phyloP scores from a whole-genome alignment of 345 rosid genomes.

The Raphanus raphanistrum region DNA sequence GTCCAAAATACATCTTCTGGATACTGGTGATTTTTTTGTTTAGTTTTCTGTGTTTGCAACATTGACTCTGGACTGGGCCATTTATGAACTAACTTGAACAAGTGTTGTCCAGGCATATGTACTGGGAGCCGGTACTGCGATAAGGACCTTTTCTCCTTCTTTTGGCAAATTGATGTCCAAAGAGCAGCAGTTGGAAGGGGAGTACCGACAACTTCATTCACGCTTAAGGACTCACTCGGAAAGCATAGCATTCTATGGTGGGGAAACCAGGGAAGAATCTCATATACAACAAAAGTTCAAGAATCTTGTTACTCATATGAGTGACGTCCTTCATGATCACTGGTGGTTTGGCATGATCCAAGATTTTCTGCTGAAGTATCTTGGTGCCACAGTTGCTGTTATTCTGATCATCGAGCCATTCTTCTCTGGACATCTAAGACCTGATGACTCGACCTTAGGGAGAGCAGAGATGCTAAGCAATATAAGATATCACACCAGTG shows the following conservation, averaged over 20 bases:
- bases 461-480: conserved; percentile 98
- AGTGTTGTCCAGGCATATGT: conserved; percentile 73
- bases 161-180: conserved; percentile 89
- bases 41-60: not conserved
- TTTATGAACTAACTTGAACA: conserved; percentile 25
- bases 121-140: conserved; percentile 80
- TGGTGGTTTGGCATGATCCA: conserved; percentile 99
- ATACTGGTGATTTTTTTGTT: conserved; percentile 65
- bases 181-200: conserved; percentile 99
- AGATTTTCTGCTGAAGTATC: conserved; percentile 92
- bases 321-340: conserved; percentile 79
- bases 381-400: conserved; percentile 95
- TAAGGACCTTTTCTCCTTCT: conserved; percentile 90
- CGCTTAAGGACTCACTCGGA: conserved; percentile 97
- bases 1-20: conserved; percentile 95
- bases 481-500: conserved; percentile 97
- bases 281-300: conserved; percentile 86
- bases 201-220: conserved; percentile 92
- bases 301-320: conserved; percentile 71
- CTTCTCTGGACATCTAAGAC: conserved; percentile 87
- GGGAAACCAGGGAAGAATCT: conserved; percentile 86
- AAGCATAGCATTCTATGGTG: conserved; percentile 97
- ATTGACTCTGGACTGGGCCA: not conserved
- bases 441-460: conserved; percentile 86
- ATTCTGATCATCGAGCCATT: conserved; percentile 94